Conservation (phyloP, 192 early-diverging fungal genomes). For the Coemansia sp. region DNA sequence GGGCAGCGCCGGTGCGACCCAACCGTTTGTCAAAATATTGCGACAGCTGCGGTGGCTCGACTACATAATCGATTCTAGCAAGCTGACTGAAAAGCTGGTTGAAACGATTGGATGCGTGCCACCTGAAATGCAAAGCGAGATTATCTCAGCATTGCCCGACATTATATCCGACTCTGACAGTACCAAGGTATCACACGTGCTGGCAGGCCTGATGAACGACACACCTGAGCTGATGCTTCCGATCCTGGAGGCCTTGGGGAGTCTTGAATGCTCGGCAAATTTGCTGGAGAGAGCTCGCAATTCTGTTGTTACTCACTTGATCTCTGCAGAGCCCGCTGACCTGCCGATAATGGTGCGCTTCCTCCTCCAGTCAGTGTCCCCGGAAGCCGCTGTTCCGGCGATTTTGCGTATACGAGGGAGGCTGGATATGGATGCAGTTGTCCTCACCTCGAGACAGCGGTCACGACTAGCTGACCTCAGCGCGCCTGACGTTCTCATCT, state of each 20-base stretch:
- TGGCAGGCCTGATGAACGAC: conserved; percentile 61
- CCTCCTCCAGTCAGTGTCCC: conserved; percentile 62
- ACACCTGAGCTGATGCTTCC: conserved; percentile 63
- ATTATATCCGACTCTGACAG: conserved; percentile 73
- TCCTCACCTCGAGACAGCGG: conserved; percentile 18
- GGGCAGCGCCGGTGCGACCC: conserved; percentile 27
- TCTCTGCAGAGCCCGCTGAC: conserved; percentile 68
- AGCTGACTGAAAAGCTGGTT: conserved; percentile 61
- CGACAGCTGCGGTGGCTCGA: conserved; percentile 77
- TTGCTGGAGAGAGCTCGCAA: conserved; percentile 54
- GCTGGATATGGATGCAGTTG: conserved; percentile 66
- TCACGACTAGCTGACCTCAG: conserved; percentile 1
- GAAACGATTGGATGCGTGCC: conserved; percentile 67
- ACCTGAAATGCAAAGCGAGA: conserved; percentile 67
- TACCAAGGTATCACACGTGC: conserved; percentile 58
- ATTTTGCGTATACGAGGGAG: conserved; percentile 56
- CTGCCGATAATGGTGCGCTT: conserved; percentile 72
- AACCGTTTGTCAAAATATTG: conserved; percentile 59
- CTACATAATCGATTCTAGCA: conserved; percentile 62
- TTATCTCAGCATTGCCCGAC: conserved; percentile 71
- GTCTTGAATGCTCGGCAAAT: conserved; percentile 53
- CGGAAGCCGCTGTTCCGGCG: conserved; percentile 26
- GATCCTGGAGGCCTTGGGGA: conserved; percentile 69
- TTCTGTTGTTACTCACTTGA: conserved; percentile 59
- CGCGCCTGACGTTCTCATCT: conserved; percentile 42